Evolutionary conservation across 2,329 filamentous ascomycete genomes (phyloP), one percentile per base, ranked within the genome.

Genomic region (Botryotinia calthae): DNA sequence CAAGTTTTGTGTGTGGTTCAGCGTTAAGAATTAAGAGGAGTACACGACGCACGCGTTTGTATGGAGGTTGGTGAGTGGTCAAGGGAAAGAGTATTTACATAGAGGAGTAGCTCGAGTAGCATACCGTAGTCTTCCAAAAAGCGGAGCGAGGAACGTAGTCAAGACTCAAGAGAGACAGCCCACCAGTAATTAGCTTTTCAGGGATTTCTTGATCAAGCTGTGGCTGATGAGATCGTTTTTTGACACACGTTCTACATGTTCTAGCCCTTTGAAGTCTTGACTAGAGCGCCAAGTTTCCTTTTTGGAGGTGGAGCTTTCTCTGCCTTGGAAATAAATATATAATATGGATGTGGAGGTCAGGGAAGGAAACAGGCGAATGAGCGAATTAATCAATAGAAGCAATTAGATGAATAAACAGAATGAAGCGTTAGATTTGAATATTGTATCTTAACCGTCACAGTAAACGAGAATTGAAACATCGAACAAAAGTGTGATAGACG

Each of bases 161-260:
- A 14, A 54, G 46, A 18, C 14, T 54, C 8, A 14, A 54, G 46
- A 37, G 12, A 61, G 58, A 25, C 58, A 25, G 58, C 31, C 48
- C 34, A 61, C 25, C 44, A 66, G 37, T 46, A 51, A 25, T 68
- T n/a, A 22, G 12, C 18, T 31, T 31, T 22, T 42, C 34, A 40
- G 66, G 48, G 66, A 20, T 34, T 44, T 37, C 18, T 37, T 59
- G 51, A 69, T 56, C 66, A 69, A 69, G 48, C 31, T 69, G 66
- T 69, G 66, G 66, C 64, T 67, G 64, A 54, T 8, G 64, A n/a
- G 44, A 67, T 67, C 46, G 64, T 18, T 67, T n/a, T 56, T 56
- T 56, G 51, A 28, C 51, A 66, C 31, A 20, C 64, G 20, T 34
- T 46, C 46, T 14, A 42, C n/a, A 37, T 18, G 34, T 67, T 51